Conservation (phyloP, 2,329 filamentous ascomycete species). For the Aspergillaceae sp. region DNA sequence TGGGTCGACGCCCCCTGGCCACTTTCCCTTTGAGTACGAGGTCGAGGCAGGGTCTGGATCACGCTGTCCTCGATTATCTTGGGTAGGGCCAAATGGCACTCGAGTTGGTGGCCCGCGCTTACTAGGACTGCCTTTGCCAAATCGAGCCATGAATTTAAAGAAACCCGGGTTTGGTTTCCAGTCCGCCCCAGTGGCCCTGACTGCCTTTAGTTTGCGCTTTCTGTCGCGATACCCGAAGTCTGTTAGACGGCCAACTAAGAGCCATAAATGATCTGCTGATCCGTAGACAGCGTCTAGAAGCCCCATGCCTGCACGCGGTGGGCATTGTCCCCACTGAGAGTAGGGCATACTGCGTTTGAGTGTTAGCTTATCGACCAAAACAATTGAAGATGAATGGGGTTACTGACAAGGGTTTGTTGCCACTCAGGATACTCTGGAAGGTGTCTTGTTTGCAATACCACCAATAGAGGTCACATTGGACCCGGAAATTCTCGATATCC, state of each 20-base stretch:
- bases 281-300: slow-evolving; percentile 73
- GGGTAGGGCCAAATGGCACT: slow-evolving; percentile 1
- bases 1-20: no score
- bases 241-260: slow-evolving; percentile 70
- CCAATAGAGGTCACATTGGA: slow-evolving; percentile 82
- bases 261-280: slow-evolving; percentile 76
- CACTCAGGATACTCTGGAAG: slow-evolving; percentile 82
- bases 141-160: slow-evolving; percentile 29
- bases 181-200: slow-evolving; percentile 50
- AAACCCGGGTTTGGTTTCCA: slow-evolving; percentile 49
- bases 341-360: slow-evolving; percentile 59
- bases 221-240: slow-evolving; percentile 72
- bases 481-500: slow-evolving; percentile 73
- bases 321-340: slow-evolving; percentile 73
- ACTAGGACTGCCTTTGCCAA: slow-evolving; percentile 8
- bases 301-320: slow-evolving; percentile 72
- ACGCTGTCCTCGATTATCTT: neutral
- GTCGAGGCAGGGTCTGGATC: no score
- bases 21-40: no score
- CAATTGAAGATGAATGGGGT: neutral
- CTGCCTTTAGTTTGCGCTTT: slow-evolving; percentile 63
- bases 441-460: slow-evolving; percentile 94
- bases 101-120: slow-evolving; percentile 6
- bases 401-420: slow-evolving; percentile 73
- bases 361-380: slow-evolving; percentile 16